Evolutionary conservation across 2,329 filamentous ascomycete genomes (phyloP), one percentile per base, ranked within the genome.

Genomic region (Pseudocercospora ulei): DNA sequence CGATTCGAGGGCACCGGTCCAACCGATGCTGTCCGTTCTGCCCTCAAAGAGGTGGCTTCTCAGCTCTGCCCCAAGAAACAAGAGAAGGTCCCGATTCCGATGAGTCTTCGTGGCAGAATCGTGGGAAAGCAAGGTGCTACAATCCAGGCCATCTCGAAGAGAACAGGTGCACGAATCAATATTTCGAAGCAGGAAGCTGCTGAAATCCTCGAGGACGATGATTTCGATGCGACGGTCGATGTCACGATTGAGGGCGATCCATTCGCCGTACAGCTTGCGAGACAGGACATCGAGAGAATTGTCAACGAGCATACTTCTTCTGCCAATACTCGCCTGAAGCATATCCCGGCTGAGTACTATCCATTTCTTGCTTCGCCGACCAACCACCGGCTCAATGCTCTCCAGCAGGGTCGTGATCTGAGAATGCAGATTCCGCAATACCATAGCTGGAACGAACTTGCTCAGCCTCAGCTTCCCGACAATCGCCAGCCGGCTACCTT

Each of bases 191-290:
- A 73, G 13, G 83, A 92, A 26, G 79, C 82, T 14, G 67, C 64
- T 37, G 66, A 68, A 20, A 60, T 62, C 2, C 56, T 69, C 17
- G 62, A 68, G 13, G 73, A 81, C 11, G 85, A 90, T 29, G 84
- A 93, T 48, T 84, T 94, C 36, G 67, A 69, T 55, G 73, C 75
- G 35, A 80, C 77, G 35, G 83, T 96, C 52, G 81, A 94, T 55
- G 82, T 98, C 36, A 66, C 78, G 36, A 80, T 98, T 43, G 87
- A 95, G 63, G 90, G 92, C 47, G 92, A 98, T 64, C 78, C 85
- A 8, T 73, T 94, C 44, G 83, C 87, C 40, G 84, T 84, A 35
- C 82, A 83, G 49, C 76, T 85, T 62, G 90, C 90, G 39, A 78
- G 78, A 45, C 77, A 82, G 41, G 80, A 84, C 53, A 90, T 98